phyloP scores from a whole-genome alignment of 495 filamentous ascomycete species.

The Entonaema liquescens region DNA sequence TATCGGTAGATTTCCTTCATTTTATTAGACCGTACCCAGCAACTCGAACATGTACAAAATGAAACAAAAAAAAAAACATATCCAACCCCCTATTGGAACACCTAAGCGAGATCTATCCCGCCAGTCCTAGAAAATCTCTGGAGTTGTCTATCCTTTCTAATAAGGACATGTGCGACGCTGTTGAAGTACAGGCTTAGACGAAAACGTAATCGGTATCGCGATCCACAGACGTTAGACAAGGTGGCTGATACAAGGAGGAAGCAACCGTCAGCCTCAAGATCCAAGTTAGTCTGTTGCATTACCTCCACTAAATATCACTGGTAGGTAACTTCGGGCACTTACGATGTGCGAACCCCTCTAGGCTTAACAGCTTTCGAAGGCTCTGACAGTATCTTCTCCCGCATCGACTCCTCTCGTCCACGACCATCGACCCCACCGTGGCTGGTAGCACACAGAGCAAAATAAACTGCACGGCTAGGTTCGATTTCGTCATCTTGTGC shows the following conservation, averaged over 20 bases:
- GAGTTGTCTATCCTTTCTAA: not conserved
- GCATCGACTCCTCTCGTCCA: not conserved
- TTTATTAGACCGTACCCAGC: not conserved
- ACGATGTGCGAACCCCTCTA: constrained; percentile 12
- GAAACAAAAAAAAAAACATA: not conserved
- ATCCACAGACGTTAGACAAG: constrained; percentile 48
- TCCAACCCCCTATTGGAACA: not conserved
- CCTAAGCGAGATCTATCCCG: not conserved
- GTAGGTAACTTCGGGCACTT: constrained; percentile 1
- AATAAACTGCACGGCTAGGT: constrained; percentile 8
- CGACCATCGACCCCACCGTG: not conserved
- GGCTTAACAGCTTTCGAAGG: not conserved
- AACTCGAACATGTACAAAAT: not conserved
- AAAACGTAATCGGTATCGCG: constrained; percentile 35
- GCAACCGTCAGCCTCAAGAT: constrained; percentile 56
- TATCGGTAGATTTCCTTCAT: too few species aligned
- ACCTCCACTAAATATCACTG: not conserved
- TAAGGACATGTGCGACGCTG: constrained; percentile 12
- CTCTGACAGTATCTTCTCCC: not conserved
- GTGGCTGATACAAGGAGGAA: constrained; percentile 55
- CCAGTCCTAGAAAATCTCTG: not conserved
- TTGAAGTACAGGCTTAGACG: constrained; percentile 46
- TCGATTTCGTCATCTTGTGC: constrained; percentile 3
- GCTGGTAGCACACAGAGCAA: not conserved
- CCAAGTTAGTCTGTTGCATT: constrained; percentile 45